These are phyloP conservation scores for Botrytis fabae DNA, from an alignment of 2,329 filamentous ascomycete species.

Conservation along the genomic window DNA sequence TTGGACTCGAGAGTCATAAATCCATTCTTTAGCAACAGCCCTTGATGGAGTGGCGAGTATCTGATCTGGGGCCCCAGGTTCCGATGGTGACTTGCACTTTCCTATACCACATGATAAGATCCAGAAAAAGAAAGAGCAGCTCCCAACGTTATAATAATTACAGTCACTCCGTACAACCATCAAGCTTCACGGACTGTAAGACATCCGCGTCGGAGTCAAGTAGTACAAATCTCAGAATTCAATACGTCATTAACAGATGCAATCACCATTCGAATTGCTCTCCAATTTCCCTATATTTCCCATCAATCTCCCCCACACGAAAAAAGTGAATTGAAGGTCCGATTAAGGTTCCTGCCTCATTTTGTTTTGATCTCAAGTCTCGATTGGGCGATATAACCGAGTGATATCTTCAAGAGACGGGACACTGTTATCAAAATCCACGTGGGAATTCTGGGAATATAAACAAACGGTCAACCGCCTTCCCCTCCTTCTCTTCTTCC, in stretches of 20 bases:
- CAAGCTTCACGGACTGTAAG: conserved; percentile 9
- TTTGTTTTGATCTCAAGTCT: not conserved
- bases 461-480: conserved; percentile 1
- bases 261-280: conserved; percentile 9
- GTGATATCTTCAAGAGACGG: not conserved
- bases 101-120: not conserved
- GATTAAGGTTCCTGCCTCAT: not conserved
- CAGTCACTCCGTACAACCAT: not conserved
- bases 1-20: not conserved
- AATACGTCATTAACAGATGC: conserved; percentile 15
- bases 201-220: not conserved
- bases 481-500: conserved; percentile 11
- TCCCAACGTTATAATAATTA: not conserved
- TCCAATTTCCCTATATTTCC: not conserved
- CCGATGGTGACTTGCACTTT: conserved; percentile 4
- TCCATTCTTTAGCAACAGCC: not conserved
- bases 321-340: conserved; percentile 1
- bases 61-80: not conserved
- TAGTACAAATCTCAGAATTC: conserved; percentile 9
- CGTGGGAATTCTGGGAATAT: conserved; percentile 16
- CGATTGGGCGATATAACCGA: conserved; percentile 3
- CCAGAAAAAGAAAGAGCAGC: conserved; percentile 19
- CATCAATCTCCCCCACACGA: not conserved
- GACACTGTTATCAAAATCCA: not conserved
- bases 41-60: conserved; percentile 7